Percentiles rank a stretch among this genome's conserved stretches.
Conservation (phyloP, 129 eudicot species). For the Lonicera japonica region DNA sequence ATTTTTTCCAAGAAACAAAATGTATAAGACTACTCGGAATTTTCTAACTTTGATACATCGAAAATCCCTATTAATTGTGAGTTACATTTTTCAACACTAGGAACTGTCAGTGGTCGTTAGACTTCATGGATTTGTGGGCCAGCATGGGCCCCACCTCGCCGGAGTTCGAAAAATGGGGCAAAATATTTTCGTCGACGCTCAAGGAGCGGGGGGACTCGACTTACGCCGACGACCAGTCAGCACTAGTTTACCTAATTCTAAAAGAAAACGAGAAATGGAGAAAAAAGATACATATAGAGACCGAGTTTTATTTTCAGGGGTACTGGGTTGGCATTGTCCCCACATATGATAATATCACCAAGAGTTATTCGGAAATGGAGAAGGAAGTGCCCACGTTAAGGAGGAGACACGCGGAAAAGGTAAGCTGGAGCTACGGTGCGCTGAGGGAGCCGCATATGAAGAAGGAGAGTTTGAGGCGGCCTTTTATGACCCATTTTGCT, state of each 20-base stretch:
- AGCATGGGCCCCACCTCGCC: slow-evolving; percentile 50
- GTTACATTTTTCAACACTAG: too few species aligned
- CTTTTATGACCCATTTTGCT: slow-evolving; percentile 55
- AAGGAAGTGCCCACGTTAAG: slow-evolving; percentile 29
- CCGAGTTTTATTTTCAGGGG: slow-evolving; percentile 57
- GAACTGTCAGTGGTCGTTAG: slow-evolving; percentile 77
- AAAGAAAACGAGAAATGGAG: slow-evolving; percentile 42
- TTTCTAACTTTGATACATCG: too few species aligned
- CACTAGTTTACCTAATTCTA: slow-evolving; percentile 41
- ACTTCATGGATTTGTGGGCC: slow-evolving; percentile 59
- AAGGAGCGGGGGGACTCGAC: slow-evolving; percentile 12
- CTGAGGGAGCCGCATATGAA: slow-evolving; percentile 28
- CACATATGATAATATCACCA: slow-evolving; percentile 12
- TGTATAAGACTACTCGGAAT: too few species aligned
- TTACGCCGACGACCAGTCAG: slow-evolving; percentile 55
- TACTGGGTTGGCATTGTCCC: slow-evolving; percentile 63
- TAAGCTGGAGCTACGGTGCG: slow-evolving; percentile 37
- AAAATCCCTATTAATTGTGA: too few species aligned
- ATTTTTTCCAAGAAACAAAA: too few species aligned
- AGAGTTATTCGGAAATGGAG: slow-evolving; percentile 25
- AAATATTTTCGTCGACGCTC: slow-evolving; percentile 13
- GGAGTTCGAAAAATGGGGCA: slow-evolving; percentile 48
- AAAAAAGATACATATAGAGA: slow-evolving; percentile 45
- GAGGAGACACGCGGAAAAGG: slow-evolving; percentile 42
- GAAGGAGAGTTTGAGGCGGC: slow-evolving; percentile 42